phyloP scores from a whole-genome alignment of 2,329 filamentous ascomycete genomes.

The Samsoniella hepiali region DNA sequence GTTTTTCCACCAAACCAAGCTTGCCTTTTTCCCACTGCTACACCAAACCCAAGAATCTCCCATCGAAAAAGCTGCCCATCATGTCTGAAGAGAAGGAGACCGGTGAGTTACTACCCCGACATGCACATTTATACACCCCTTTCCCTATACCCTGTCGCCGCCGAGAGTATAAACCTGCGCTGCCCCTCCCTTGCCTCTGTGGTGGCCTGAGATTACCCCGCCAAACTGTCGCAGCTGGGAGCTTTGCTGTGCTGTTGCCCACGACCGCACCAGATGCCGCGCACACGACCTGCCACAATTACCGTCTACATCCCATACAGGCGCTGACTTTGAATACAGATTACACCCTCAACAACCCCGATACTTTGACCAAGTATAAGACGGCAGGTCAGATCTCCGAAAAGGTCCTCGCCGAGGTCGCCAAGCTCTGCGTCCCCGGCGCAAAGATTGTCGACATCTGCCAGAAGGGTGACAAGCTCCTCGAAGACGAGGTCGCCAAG shows the following conservation, averaged over 20 bases:
- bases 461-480: constrained; percentile 90
- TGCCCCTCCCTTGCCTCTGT: constrained; percentile 8
- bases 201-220: constrained; percentile 19
- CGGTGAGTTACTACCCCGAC: constrained; percentile 35
- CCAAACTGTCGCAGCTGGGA: constrained; percentile 14
- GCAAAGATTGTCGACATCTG: constrained; percentile 93
- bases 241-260: constrained; percentile 1
- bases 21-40: constrained; percentile 14
- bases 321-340: constrained; percentile 49
- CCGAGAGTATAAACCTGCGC: neutral
- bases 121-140: neutral
- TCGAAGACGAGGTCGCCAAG: constrained; percentile 90
- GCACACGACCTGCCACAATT: constrained; percentile 13
- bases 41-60: constrained; percentile 15
- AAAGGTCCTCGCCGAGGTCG: constrained; percentile 87
- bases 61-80: constrained; percentile 32
- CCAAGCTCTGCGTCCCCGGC: constrained; percentile 70
- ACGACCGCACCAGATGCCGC: neutral
- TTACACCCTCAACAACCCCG: constrained; percentile 85
- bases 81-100: constrained; percentile 46
- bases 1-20: constrained; percentile 20
- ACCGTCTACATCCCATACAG: neutral
- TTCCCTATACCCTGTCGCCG: neutral
- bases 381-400: constrained; percentile 91
- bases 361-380: constrained; percentile 99